Evolutionary conservation across 768 basidiomycete genomes (phyloP), one percentile per base, ranked within the genome.

Genomic region (Mycena epipterygia): DNA sequence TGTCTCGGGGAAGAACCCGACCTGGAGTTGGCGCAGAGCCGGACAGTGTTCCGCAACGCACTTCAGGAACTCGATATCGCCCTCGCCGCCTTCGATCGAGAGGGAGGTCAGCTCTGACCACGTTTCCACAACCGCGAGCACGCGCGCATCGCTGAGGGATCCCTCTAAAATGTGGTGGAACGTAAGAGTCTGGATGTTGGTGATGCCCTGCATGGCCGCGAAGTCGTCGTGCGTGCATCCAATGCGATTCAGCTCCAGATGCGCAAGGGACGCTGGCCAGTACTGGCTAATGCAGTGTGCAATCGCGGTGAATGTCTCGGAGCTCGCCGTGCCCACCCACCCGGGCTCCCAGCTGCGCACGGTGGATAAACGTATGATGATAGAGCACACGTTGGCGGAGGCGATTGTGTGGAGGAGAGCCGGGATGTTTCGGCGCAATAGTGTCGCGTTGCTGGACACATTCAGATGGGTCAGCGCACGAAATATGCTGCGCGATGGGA

Each of bases 31-130:
- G n/a, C 35, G 62, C 4, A 62, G 61, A 16, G 46, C 21, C 5
- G 46, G 46, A 19, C 61, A 62, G 48, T 62, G 61, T 25, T 49
- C 25, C 48, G 61, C 61, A 9, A 62, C 32, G 23, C 48, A 49
- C n/a, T 41, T 23, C 14, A 62, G 21, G 35, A 62, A 62, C 48
- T 23, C 49, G 25, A 62, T 25, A 35, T 62, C 61, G 14, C 48
- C 48, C 6, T 30, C 61, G 30, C 23, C 48, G 25, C 48, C 25
- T 23, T 37, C 61, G 35, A 62, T 33, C 16, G 46, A 27, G 16
- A 51, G 48, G 6, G 48, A 25, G 5, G 23, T 39, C 11, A 62
- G 48, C 14, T 35, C 9, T 33, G 49, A 1, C 61, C 61, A 62
- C 21, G 61, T 41, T 29, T 30, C 32, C 2, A 51, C 19, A 13